phyloP scores from a whole-genome alignment of 2,329 filamentous ascomycete species.

The Cryphonectria nitschkei region DNA sequence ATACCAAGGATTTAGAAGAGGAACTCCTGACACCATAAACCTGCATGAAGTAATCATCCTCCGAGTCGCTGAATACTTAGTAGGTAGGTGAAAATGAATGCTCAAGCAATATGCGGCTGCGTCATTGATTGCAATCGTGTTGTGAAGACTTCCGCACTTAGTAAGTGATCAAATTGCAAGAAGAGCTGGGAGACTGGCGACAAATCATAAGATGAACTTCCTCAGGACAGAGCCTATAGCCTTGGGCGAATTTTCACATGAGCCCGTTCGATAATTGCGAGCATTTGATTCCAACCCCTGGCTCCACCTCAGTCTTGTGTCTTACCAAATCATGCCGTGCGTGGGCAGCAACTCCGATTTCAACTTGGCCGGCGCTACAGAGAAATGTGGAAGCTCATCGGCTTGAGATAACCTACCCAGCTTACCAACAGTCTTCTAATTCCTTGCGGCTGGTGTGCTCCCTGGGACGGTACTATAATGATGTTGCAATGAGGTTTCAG shows the following conservation, averaged over 20 bases:
- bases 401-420: slow-evolving; percentile 11
- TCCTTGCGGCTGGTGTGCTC: slow-evolving; percentile 7
- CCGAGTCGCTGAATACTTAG: too few relatives aligned
- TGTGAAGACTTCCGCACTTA: too few relatives aligned
- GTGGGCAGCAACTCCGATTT: background rate
- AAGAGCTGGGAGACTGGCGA: too few relatives aligned
- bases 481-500: background rate
- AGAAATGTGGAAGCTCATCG: slow-evolving; percentile 8
- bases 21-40: background rate
- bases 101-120: too few relatives aligned
- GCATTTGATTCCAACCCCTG: slow-evolving; percentile 37
- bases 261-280: background rate
- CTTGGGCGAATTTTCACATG: too few relatives aligned
- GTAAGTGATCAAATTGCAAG: too few relatives aligned
- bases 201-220: too few relatives aligned
- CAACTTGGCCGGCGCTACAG: too few relatives aligned
- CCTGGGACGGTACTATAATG: slow-evolving; percentile 15
- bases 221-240: too few relatives aligned
- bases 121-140: too few relatives aligned
- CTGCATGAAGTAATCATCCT: too few relatives aligned
- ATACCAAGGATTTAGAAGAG: background rate
- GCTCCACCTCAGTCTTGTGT: slow-evolving; percentile 36
- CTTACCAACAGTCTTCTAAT: slow-evolving; percentile 7
- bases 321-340: background rate
- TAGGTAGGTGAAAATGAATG: too few relatives aligned